phyloP scores from a whole-genome alignment of 2,329 filamentous ascomycete genomes.

The Colletotrichum sp. region DNA sequence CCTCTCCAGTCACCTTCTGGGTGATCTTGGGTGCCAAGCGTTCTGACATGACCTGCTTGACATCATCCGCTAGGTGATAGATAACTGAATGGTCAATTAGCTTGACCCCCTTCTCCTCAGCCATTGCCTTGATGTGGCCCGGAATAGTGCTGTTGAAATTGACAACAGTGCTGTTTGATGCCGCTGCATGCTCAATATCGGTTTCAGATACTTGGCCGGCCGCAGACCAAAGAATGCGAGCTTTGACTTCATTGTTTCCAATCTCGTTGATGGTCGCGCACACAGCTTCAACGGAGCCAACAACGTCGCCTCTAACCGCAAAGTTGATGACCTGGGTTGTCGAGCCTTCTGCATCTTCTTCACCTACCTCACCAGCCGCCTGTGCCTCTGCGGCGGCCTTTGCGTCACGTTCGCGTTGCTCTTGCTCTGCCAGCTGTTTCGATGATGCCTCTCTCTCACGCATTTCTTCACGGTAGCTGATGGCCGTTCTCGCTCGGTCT shows the following conservation, averaged over 20 bases:
- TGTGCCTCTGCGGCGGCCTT: slow-evolving; percentile 44
- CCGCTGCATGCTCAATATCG: slow-evolving; percentile 86
- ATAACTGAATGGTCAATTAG: slow-evolving; percentile 89
- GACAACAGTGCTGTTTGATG: slow-evolving; percentile 77
- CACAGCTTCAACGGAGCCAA: slow-evolving; percentile 92
- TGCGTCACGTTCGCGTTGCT: slow-evolving; percentile 63
- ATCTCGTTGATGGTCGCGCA: slow-evolving; percentile 76
- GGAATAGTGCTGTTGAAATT: slow-evolving; percentile 83
- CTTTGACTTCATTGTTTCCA: slow-evolving; percentile 82
- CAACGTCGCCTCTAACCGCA: slow-evolving; percentile 90
- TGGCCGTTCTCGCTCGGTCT: slow-evolving; percentile 76
- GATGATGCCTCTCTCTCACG: slow-evolving; percentile 77
- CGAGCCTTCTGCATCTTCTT: slow-evolving; percentile 36
- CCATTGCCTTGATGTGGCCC: slow-evolving; percentile 70
- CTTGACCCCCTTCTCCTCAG: slow-evolving; percentile 72
- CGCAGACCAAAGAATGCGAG: slow-evolving; percentile 76
- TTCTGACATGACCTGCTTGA: slow-evolving; percentile 70
- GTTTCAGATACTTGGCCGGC: slow-evolving; percentile 84
- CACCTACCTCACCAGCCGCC: slow-evolving; percentile 40
- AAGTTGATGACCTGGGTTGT: slow-evolving; percentile 70
- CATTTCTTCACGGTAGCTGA: slow-evolving; percentile 77
- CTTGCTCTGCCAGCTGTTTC: slow-evolving; percentile 78
- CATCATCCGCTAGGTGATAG: slow-evolving; percentile 78
- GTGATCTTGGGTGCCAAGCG: slow-evolving; percentile 71
- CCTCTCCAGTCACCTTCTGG: slow-evolving; percentile 81